Percentiles rank a stretch among this genome's conserved stretches.
Evolutionary conservation across 2,329 filamentous ascomycete species (phyloP).

Genomic region (Cryphonectria parasitica): DNA sequence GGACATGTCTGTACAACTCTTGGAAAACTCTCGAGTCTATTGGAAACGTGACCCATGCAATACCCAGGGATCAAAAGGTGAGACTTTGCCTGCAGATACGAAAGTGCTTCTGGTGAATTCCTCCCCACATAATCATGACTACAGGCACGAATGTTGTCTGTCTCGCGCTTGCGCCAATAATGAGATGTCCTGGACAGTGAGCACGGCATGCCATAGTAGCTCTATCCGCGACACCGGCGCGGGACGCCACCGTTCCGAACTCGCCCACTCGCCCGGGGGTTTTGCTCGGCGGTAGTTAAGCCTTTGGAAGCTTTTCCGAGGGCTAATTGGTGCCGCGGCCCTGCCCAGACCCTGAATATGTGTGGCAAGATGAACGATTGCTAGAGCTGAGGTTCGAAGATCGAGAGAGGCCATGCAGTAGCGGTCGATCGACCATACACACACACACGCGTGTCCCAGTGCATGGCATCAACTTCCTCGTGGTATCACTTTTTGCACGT

Average conservation of each 20-base stretch:
- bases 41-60: neutral
- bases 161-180: too few relatives aligned
- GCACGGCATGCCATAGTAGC: neutral
- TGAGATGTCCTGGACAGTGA: too few relatives aligned
- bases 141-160: too few relatives aligned
- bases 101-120: neutral
- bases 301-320: neutral
- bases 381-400: neutral
- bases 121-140: neutral
- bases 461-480: neutral
- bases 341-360: neutral
- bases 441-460: neutral
- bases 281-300: neutral
- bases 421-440: neutral
- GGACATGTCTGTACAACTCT: neutral
- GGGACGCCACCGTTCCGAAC: neutral
- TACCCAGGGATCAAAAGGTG: neutral
- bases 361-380: neutral
- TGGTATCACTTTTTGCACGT: neutral
- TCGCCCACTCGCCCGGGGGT: neutral
- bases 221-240: constrained; percentile 5
- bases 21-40: neutral
- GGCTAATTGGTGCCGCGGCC: neutral
- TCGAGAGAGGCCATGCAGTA: neutral
- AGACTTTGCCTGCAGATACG: neutral